Conservation (phyloP, 495 filamentous ascomycete genomes). For the Penicillium steckii region DNA sequence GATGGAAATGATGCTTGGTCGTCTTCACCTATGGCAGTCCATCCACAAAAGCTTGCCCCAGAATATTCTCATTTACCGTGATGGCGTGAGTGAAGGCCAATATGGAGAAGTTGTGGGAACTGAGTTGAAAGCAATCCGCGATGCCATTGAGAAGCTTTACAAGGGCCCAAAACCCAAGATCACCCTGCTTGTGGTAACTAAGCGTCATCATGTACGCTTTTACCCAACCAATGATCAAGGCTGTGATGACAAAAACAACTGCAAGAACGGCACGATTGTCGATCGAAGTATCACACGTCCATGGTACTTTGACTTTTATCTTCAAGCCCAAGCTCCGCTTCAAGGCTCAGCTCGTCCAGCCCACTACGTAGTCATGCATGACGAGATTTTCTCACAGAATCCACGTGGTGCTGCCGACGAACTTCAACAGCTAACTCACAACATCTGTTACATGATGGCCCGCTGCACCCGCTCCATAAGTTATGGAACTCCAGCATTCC, state of each 20-base stretch:
- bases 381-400: constrained; percentile 58
- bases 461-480: constrained; percentile 76
- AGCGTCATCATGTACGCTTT: constrained; percentile 90
- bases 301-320: constrained; percentile 71
- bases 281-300: constrained; percentile 78
- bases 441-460: constrained; percentile 72
- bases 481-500: constrained; percentile 69
- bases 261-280: constrained; percentile 69
- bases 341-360: constrained; percentile 77
- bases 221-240: constrained; percentile 59
- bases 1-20: constrained; percentile 51
- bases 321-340: constrained; percentile 75
- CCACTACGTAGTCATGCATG: constrained; percentile 70
- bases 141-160: constrained; percentile 55
- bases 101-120: constrained; percentile 53
- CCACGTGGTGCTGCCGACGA: constrained; percentile 48
- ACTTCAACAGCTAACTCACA: constrained; percentile 62
- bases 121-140: constrained; percentile 52
- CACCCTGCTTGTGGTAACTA: constrained; percentile 55
- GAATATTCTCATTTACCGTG: constrained; percentile 78
- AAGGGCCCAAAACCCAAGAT: constrained; percentile 40
- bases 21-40: constrained; percentile 56
- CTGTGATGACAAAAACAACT: constrained; percentile 54
- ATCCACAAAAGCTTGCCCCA: constrained; percentile 55
- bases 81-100: constrained; percentile 84